Evolutionary conservation across 2,329 filamentous ascomycete genomes (phyloP).

Genomic region (Kalmusia sp.): DNA sequence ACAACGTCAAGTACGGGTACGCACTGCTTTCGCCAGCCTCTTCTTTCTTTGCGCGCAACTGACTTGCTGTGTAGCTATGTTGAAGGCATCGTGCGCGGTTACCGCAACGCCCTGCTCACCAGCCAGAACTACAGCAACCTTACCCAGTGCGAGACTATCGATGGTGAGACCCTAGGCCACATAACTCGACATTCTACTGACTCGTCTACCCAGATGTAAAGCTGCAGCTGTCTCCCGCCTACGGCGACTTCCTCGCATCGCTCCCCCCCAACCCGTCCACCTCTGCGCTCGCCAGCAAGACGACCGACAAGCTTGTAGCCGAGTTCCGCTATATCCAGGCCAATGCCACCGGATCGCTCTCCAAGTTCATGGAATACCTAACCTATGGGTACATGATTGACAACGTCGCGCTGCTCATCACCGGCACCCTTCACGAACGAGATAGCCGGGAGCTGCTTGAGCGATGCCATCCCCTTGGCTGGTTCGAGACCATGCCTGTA

Average conservation of each 20-base stretch:
- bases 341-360: constrained; percentile 88
- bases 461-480: constrained; percentile 93
- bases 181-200: not conserved
- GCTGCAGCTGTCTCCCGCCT: constrained; percentile 93
- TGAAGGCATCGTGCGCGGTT: constrained; percentile 96
- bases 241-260: constrained; percentile 93
- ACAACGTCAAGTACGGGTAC: constrained; percentile 93
- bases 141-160: constrained; percentile 96
- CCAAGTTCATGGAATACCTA: constrained; percentile 96
- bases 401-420: constrained; percentile 97
- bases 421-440: constrained; percentile 94
- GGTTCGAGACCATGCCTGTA: constrained; percentile 99
- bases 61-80: constrained; percentile 73
- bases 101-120: constrained; percentile 91
- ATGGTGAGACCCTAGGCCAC: constrained; percentile 66
- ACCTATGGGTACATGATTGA: constrained; percentile 99
- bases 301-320: constrained; percentile 96
- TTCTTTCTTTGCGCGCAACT: constrained; percentile 4
- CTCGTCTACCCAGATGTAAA: constrained; percentile 76
- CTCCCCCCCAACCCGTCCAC: constrained; percentile 97
- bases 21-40: constrained; percentile 30
- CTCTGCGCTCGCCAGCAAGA: constrained; percentile 90
- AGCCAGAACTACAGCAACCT: constrained; percentile 92
- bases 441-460: constrained; percentile 95
- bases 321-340: constrained; percentile 97